Base-by-base conservation (phyloP, 2,329 filamentous ascomycete genomes). In the Thelonectria discophora region DNA sequence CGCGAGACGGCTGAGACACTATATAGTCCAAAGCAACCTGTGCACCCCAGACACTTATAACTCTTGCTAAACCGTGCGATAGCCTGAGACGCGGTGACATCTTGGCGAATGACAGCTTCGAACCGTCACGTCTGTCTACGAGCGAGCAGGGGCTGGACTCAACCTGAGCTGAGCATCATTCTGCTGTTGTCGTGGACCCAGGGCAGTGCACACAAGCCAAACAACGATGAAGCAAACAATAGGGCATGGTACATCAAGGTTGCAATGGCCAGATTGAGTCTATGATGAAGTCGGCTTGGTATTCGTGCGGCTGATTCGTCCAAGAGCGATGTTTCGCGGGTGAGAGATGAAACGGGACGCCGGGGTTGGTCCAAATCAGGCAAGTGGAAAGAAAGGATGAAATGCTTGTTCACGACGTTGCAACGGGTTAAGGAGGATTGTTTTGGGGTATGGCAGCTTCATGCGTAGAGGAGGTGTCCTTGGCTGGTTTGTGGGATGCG, bases 271-370 rank as follows among this genome's bases (percentile, higher is more conserved):
- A 27, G 3, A 56, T 47, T 7, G 24, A 40, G 40, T 56, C 32
- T 52, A 51, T 13, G 52, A 56, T 56, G 3, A 11, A 17, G 47
- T 42, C 8, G 12, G 37, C 40, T 30, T 15, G 27, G 7, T 20
- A 13, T 15, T 24, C 37, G 7, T 15, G 13, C 24, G 24, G n/a
- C 30, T 59, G 55, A 62, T 58, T 62, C 45, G 60, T 55, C 20
- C 30, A 40, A 8, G 10, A 5, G 7, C 13, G 27, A 21, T 50
- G 40, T 39, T 54, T 51, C 37, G 55, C 47, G 46, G 55, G 55
- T 46, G 55, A 21, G 39, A 48, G 30, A 42, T 62, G 60, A 62
- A 62, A 62, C 60, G 34, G 48, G 48, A 18, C 13, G 48, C 30
- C 17, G 34, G 34, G 34, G 34, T 9, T 37, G 15, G 34, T 51